Evolutionary conservation across 1,139 yeast species (phyloP), one percentile per base, ranked within the genome.

Genomic region (Debaryomycetaceae sp.): DNA sequence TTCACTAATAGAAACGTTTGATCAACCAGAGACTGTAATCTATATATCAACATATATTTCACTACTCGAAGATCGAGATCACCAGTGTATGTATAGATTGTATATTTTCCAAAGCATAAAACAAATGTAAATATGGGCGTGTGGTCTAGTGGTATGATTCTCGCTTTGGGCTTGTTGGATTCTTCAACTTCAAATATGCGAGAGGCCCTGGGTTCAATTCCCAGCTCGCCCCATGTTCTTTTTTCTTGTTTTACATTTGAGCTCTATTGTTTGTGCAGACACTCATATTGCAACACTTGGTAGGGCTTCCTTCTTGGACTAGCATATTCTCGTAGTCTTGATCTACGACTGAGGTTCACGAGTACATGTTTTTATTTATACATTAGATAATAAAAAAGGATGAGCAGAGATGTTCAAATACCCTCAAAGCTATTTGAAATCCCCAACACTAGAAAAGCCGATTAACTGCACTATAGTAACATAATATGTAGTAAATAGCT

Each of bases 131-230:
- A 49, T 23, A 23, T n/a, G 56, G 56, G 56, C 54, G 55, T 52
- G 56, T 52, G 56, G 56, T 52, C 56, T 52, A 52, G 56, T 52
- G 56, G 56, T 52, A 52, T 52, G 56, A 52, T 52, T 52, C 56
- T 52, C 56, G 56, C 56, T 52, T 52, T 52, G 56, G 56, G 56
- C 50, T 52, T 48, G 45, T 41, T 39, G 44, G 40, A 24, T 34
- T 42, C 39, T 39, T 45, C 41, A 27, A 44, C 45, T 42, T 47
- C 55, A 50, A 51, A 37, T 45, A 50, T 52, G 55, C 53, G 55
- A 52, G 55, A 52, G 55, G 55, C 55, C 56, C 56, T 52, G 56
- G 56, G 56, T 52, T 52, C 56, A 52, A 52, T 51, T 52, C 56
- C 56, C 56, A 52, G 56, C 56, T 52, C 55, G 54, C 56, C 56